Evolutionary conservation across 1,139 yeast genomes (phyloP).

Genomic region (Zhuliangozyma blackwelliae): DNA sequence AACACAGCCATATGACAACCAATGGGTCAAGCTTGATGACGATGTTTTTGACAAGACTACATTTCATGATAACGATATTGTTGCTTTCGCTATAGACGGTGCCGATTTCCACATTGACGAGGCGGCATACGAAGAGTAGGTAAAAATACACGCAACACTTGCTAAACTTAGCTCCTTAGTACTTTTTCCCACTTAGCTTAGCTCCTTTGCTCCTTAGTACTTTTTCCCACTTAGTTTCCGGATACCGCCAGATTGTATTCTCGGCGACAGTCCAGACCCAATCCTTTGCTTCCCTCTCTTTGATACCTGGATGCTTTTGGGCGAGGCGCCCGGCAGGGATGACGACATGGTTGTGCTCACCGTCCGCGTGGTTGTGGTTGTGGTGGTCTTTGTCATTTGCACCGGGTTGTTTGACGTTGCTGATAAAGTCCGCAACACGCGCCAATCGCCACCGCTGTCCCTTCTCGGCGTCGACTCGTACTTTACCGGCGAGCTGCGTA

Average conservation of each 20-base stretch:
- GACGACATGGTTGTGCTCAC: conserved; percentile 45
- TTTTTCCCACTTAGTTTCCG: conserved; percentile 32
- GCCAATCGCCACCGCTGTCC: conserved; percentile 25
- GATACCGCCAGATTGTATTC: conserved; percentile 37
- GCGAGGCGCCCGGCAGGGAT: conserved; percentile 34
- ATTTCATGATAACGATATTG: conserved; percentile 35
- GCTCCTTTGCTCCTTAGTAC: conserved; percentile 1
- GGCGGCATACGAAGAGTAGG: conserved; percentile 38
- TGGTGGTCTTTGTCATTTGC: conserved; percentile 44
- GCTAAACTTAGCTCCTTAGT: conserved; percentile 1
- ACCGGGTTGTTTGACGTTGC: conserved; percentile 33
- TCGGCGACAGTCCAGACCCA: conserved; percentile 18
- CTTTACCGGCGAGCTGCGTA: conserved; percentile 22
- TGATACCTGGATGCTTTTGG: conserved; percentile 25
- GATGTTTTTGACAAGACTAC: conserved; percentile 19
- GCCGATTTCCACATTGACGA: conserved; percentile 37
- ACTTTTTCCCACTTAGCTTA: conserved; percentile 25
- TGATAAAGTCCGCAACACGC: conserved; percentile 40
- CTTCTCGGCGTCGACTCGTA: conserved; percentile 14
- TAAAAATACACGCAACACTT: background rate
- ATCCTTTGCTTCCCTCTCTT: conserved; percentile 25
- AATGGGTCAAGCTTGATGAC: conserved; percentile 37
- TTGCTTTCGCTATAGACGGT: conserved; percentile 38
- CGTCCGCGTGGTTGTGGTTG: conserved; percentile 48
- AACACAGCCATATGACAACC: conserved; percentile 33